Base-by-base conservation (phyloP, 768 basidiomycete species). In the Suillus discolor region DNA sequence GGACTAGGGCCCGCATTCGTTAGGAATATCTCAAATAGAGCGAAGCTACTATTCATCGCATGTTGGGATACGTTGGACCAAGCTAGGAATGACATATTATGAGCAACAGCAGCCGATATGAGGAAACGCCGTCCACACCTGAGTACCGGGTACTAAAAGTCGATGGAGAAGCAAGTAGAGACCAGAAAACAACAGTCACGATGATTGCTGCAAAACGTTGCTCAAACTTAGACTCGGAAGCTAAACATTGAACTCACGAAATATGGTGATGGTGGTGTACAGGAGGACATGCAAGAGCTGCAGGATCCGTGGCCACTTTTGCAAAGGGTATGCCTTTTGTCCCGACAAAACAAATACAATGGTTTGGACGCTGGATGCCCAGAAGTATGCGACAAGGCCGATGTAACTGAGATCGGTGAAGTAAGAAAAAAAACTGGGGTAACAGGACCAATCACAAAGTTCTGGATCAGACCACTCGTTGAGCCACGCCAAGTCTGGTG, bases 141-240 rank as follows among this genome's bases (percentile, higher is more conserved):
- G 65, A 67, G 65, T 77, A 85, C 6, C 64, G 47, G 11, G 79
- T 79, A 3, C 28, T 55, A 67, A 89, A 86, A 0, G 83, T 82
- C 2, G 67, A 6, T 0, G 83, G 45, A 18, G 77, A 73, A 3
- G 86, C 68, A 6, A 91, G 78, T 13, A 90, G 72, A 0, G 79
- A 71, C 90, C 90, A 91, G 71, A 78, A 91, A 0, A 90, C 86
- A 34, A 83, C 74, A 0, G 89, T 89, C 2, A 90, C 88, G 13
- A 91, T 68, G 62, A 91, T 75, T 18, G 90, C 89, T 91, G 64
- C 53, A 31, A n/a, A 23, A 15, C 23, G 25, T 42, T 8, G 55
- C 18, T 41, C 28, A 54, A 63, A 34, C 16, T 31, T 38, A 44
- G 66, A 36, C 20, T n/a, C 7, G 16, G 12, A 42, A 44, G 47